These are phyloP conservation scores for Basipetospora chlamydospora DNA, from an alignment of 2,329 filamentous ascomycete genomes.

Conservation along the genomic window DNA sequence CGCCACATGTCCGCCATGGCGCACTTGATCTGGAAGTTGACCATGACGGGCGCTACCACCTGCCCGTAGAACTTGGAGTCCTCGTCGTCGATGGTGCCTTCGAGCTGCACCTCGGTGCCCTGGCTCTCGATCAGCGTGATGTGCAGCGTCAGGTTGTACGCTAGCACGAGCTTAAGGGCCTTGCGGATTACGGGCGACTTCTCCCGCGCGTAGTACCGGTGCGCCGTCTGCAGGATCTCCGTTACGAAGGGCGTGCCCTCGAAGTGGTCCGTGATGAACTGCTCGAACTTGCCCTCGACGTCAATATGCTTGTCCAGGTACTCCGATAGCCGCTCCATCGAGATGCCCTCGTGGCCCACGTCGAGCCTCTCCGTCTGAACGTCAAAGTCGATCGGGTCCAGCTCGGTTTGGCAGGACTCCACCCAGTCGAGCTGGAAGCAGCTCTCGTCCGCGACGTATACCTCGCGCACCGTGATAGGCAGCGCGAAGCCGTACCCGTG, in stretches of 20 bases:
- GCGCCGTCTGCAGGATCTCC: conserved; percentile 89
- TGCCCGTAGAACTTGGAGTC: conserved; percentile 80
- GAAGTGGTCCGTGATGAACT: conserved; percentile 91
- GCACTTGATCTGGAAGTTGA: conserved; percentile 99
- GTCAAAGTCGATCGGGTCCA: conserved; percentile 68
- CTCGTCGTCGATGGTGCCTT: conserved; percentile 75
- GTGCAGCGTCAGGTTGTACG: conserved; percentile 89
- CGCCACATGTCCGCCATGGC: conserved; percentile 97
- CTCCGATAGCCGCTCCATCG: conserved; percentile 64
- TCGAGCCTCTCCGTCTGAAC: conserved; percentile 79
- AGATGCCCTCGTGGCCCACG: conserved; percentile 78
- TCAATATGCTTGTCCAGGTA: conserved; percentile 95
- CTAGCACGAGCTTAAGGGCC: conserved; percentile 83
- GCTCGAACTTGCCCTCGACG: conserved; percentile 75
- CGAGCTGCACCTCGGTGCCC: conserved; percentile 60
- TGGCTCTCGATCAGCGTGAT: conserved; percentile 89
- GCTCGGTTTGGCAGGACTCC: conserved; percentile 54
- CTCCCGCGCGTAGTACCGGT: conserved; percentile 83
- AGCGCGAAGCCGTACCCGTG: conserved; percentile 91
- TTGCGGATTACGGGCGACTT: conserved; percentile 84
- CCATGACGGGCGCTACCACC: conserved; percentile 90
- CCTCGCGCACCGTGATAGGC: conserved; percentile 84
- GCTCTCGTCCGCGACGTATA: conserved; percentile 80
- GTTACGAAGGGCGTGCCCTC: conserved; percentile 91
- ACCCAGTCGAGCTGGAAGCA: conserved; percentile 93